Conservation (phyloP, 176 grass and related monocot genomes). For the Poa pratensis region DNA sequence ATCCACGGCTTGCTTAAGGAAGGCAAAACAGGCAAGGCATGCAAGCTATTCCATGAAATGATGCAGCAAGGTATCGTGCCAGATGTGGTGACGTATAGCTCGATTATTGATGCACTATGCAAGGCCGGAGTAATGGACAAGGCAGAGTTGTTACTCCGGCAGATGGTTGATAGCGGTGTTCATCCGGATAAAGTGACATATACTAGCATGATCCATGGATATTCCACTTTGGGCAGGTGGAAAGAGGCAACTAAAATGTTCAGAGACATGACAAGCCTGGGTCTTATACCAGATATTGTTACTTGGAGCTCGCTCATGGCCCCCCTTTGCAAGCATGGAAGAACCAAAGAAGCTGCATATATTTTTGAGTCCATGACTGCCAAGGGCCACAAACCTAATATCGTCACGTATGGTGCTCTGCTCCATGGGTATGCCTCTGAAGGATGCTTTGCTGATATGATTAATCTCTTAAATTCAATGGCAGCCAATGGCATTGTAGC, state of each 20-base stretch:
- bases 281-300: neutral
- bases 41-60: neutral
- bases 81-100: neutral
- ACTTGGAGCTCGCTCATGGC: neutral
- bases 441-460: constrained; percentile 2
- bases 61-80: neutral
- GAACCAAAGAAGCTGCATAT: neutral
- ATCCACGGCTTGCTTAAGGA: neutral
- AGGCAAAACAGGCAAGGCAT: neutral
- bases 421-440: neutral
- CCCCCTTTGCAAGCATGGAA: constrained; percentile 22
- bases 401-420: neutral
- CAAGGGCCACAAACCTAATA: neutral
- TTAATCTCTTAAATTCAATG: constrained; percentile 4
- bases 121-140: neutral
- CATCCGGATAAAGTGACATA: neutral
- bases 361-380: neutral
- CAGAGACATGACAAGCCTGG: neutral
- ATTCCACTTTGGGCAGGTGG: neutral
- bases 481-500: neutral
- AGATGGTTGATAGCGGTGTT: neutral
- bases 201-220: neutral
- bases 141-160: neutral
- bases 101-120: neutral
- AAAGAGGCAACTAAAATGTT: neutral